Percentiles rank a stretch among this genome's conserved stretches.
These are phyloP conservation scores for Penicillium aurantiogriseum DNA, from an alignment of 2,329 filamentous ascomycete species.

Conservation along the genomic window DNA sequence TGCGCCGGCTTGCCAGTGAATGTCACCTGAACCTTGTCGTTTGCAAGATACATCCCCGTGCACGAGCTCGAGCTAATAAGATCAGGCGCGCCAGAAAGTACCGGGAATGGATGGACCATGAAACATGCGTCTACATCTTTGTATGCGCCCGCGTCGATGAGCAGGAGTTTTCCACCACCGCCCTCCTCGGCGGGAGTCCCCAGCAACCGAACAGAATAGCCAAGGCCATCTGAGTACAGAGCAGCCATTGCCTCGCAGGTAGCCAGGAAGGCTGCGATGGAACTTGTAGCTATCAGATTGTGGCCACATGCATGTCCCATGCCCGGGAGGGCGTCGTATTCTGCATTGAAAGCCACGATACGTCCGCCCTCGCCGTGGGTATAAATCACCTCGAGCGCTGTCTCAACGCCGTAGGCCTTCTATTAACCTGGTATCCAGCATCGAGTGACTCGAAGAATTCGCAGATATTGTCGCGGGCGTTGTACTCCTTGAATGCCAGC, in stretches of 20 bases:
- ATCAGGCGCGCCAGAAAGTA: slow-evolving; percentile 1
- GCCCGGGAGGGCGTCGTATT: slow-evolving; percentile 35
- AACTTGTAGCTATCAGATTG: slow-evolving; percentile 29
- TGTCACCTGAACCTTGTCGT: slow-evolving; percentile 35
- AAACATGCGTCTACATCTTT: slow-evolving; percentile 33
- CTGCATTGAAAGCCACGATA: slow-evolving; percentile 26
- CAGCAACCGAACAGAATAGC: slow-evolving; percentile 22
- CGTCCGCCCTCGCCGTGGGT: slow-evolving; percentile 32
- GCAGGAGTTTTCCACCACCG: slow-evolving; percentile 32
- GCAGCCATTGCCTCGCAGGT: slow-evolving; percentile 20
- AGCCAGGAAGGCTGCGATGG: slow-evolving; percentile 27
- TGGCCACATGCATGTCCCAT: slow-evolving; percentile 34
- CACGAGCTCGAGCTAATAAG: slow-evolving; percentile 15
- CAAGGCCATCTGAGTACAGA: slow-evolving; percentile 7
- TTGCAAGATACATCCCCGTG: slow-evolving; percentile 24
- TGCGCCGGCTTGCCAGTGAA: slow-evolving; percentile 55
- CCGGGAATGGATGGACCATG: slow-evolving; percentile 36
- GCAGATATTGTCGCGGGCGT: slow-evolving; percentile 18
- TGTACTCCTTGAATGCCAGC: slow-evolving; percentile 17
- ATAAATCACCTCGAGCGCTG: slow-evolving; percentile 13
- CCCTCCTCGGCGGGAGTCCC: slow-evolving; percentile 32
- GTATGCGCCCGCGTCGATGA: slow-evolving; percentile 42
- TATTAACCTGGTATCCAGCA: slow-evolving; percentile 11
- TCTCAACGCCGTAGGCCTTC: slow-evolving; percentile 13
- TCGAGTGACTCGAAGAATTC: slow-evolving; percentile 14